phyloP scores from a whole-genome alignment of 768 basidiomycete species.

The Lactarius indigo region DNA sequence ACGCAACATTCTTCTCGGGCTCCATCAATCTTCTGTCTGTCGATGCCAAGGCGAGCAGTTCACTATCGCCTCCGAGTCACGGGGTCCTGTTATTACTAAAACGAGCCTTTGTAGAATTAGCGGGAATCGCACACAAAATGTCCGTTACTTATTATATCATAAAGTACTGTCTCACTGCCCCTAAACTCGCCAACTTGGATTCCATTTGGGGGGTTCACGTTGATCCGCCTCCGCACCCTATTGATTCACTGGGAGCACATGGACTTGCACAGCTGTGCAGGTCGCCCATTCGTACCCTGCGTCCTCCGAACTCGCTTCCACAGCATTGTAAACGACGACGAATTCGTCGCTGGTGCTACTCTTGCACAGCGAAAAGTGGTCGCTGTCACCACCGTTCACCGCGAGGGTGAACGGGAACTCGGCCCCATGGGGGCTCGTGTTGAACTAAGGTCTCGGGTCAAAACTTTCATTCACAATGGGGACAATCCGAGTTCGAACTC shows the following conservation, averaged over 20 bases:
- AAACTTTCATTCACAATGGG: not conserved
- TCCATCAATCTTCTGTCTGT: not conserved
- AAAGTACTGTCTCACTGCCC: not conserved
- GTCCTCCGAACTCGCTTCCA: not conserved
- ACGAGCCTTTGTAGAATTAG: not conserved
- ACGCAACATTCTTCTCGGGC: no score
- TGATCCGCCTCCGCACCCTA: not conserved
- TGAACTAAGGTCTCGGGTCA: not conserved
- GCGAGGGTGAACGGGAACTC: not conserved
- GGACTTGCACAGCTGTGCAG: not conserved
- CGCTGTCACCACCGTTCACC: constrained; percentile 5
- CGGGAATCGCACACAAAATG: not conserved
- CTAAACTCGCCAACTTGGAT: not conserved
- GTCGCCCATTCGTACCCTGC: not conserved
- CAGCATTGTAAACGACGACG: constrained; percentile 8
- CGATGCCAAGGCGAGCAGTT: not conserved
- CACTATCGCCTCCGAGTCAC: no score
- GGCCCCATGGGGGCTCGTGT: constrained; percentile 5
- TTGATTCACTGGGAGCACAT: not conserved
- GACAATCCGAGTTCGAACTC: not conserved
- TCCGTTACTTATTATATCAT: not conserved
- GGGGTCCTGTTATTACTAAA: not conserved
- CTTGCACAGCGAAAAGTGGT: not conserved
- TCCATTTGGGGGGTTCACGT: not conserved
- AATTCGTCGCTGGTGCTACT: not conserved